phyloP scores from a whole-genome alignment of 2,329 filamentous ascomycete genomes.

The Aspergillus sp. region DNA sequence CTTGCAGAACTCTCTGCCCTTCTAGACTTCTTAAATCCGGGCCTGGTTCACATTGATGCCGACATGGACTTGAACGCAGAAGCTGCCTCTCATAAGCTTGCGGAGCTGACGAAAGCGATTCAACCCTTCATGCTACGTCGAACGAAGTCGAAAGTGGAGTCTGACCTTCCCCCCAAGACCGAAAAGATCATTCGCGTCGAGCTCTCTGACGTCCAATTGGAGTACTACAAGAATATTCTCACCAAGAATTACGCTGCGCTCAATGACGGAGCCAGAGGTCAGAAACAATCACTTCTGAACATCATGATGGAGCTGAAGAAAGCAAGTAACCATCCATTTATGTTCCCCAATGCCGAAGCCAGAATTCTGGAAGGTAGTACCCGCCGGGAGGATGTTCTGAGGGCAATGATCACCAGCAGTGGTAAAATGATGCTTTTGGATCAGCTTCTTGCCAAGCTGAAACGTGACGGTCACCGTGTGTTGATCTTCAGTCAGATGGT shows the following conservation, averaged over 20 bases:
- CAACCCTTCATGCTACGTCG: slow-evolving; percentile 92
- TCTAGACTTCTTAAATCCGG: slow-evolving; percentile 97
- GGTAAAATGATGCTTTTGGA: slow-evolving; percentile 99
- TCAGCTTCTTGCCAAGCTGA: slow-evolving; percentile 89
- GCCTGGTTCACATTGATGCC: slow-evolving; percentile 84
- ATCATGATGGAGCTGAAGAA: slow-evolving; percentile 99
- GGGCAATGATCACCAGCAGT: slow-evolving; percentile 91
- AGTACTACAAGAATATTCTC: slow-evolving; percentile 98
- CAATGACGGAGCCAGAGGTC: slow-evolving; percentile 83
- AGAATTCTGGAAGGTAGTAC: slow-evolving; percentile 78
- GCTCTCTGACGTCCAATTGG: slow-evolving; percentile 90
- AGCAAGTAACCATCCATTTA: slow-evolving; percentile 97
- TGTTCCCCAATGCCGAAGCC: slow-evolving; percentile 93
- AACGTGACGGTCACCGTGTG: slow-evolving; percentile 89
- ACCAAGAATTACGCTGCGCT: slow-evolving; percentile 94
- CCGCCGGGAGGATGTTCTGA: slow-evolving; percentile 85
- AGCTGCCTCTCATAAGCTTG: slow-evolving; percentile 82
- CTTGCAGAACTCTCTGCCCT: slow-evolving; percentile 87
- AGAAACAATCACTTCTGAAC: slow-evolving; percentile 93
- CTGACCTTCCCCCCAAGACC: slow-evolving; percentile 91
- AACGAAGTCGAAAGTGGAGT: slow-evolving; percentile 96
- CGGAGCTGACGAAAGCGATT: slow-evolving; percentile 80
- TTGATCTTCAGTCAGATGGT: slow-evolving; percentile 99
- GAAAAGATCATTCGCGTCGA: slow-evolving; percentile 99
- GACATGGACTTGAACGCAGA: slow-evolving; percentile 82